phyloP scores from a whole-genome alignment of 495 filamentous ascomycete species.

The Daldinia decipiens region DNA sequence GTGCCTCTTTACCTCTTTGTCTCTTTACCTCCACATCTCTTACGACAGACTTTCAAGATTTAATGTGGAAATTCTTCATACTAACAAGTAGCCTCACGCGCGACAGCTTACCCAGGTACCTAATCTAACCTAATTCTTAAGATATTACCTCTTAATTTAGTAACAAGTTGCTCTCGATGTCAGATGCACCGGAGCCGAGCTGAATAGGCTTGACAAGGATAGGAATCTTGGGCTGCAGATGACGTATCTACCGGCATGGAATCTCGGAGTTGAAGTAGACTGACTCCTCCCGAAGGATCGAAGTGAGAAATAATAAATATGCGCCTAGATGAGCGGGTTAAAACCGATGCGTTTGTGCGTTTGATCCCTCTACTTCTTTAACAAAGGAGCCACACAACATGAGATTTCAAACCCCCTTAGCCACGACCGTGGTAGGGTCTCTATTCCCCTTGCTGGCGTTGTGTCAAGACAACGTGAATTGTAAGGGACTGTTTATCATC shows the following conservation, averaged over 20 bases:
- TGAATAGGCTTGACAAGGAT: slow-evolving; percentile 24
- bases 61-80: slow-evolving; percentile 9
- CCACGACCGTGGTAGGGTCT: slow-evolving; percentile 26
- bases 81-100: neutral
- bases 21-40: slow-evolving; percentile 7
- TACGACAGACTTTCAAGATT: slow-evolving; percentile 6
- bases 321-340: neutral
- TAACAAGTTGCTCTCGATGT: neutral
- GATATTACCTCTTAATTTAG: neutral
- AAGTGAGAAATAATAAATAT: slow-evolving; percentile 12
- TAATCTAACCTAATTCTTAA: neutral
- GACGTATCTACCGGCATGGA: slow-evolving; percentile 17
- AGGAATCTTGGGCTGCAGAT: slow-evolving; percentile 20
- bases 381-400: slow-evolving; percentile 13
- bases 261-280: slow-evolving; percentile 16
- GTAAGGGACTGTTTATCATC: slow-evolving; percentile 21
- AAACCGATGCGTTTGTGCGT: slow-evolving; percentile 4
- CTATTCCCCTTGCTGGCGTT: slow-evolving; percentile 38
- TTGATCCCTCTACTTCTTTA: slow-evolving; percentile 7
- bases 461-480: slow-evolving; percentile 39
- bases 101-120: neutral
- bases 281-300: slow-evolving; percentile 28
- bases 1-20: neutral
- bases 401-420: slow-evolving; percentile 22
- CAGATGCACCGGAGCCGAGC: slow-evolving; percentile 13